Percentiles rank a stretch among this genome's conserved stretches.
These are phyloP conservation scores for Ceratopteris richardii DNA, from an alignment of 75 land plant genomes.

Conservation along the genomic window DNA sequence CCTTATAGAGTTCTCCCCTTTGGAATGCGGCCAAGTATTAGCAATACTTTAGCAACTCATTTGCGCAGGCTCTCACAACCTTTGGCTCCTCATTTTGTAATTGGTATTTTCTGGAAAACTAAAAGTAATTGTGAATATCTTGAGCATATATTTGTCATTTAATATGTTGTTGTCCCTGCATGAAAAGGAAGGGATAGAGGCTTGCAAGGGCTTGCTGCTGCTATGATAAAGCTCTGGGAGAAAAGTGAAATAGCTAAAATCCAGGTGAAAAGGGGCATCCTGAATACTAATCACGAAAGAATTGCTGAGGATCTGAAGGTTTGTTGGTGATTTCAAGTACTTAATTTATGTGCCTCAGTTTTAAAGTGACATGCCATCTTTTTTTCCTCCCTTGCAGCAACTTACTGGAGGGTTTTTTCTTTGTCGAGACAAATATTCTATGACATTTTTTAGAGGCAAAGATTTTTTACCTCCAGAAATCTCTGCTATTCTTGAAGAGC, in stretches of 20 bases:
- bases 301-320: conserved; percentile 85
- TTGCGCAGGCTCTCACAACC: conserved; percentile 44
- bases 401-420: conserved; percentile 64
- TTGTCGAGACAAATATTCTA: conserved; percentile 49
- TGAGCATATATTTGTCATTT: background rate
- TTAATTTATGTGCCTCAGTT: background rate
- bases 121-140: background rate
- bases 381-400: conserved; percentile 25
- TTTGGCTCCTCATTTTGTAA: conserved; percentile 72
- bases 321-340: background rate
- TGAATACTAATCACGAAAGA: conserved; percentile 50
- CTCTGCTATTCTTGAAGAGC: conserved; percentile 30
- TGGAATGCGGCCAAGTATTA: conserved; percentile 22
- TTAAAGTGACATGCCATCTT: background rate
- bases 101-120: conserved; percentile 44
- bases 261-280: conserved; percentile 63
- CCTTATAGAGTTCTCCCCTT: conserved; percentile 61
- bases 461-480: conserved; percentile 55
- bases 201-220: conserved; percentile 58
- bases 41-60: conserved; percentile 36
- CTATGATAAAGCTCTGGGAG: conserved; percentile 72
- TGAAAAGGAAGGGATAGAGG: conserved; percentile 56
- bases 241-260: conserved; percentile 67
- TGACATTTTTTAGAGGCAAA: conserved; percentile 65
- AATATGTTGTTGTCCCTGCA: too few relatives aligned